Evolutionary conservation across 2,329 filamentous ascomycete species (phyloP).

Genomic region (Corinectria fuckeliana): DNA sequence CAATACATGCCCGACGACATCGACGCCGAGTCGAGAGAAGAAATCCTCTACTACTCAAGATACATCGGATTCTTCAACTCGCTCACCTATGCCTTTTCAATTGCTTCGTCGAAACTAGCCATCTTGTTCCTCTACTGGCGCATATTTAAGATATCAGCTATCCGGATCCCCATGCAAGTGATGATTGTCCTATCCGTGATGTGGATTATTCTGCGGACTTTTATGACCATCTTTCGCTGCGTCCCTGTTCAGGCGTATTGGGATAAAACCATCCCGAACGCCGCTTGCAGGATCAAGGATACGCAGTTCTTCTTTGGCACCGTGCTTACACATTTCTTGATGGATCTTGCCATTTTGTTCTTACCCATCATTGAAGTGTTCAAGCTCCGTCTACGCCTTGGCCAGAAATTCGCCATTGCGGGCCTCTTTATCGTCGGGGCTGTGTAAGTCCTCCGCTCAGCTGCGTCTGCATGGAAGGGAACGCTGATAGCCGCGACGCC

Average conservation of each 20-base stretch:
- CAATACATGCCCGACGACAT: slow-evolving; percentile 20
- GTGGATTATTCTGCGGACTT: slow-evolving; percentile 41
- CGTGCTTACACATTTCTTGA: slow-evolving; percentile 38
- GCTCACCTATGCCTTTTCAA: slow-evolving; percentile 34
- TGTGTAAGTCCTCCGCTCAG: slow-evolving; percentile 27
- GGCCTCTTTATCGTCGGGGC: slow-evolving; percentile 38
- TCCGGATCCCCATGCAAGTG: slow-evolving; percentile 37
- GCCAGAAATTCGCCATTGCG: slow-evolving; percentile 35
- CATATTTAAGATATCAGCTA: slow-evolving; percentile 37
- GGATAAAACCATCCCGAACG: slow-evolving; percentile 38
- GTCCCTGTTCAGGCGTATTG: slow-evolving; percentile 44
- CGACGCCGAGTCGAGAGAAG: slow-evolving; percentile 14
- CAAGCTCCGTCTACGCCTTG: slow-evolving; percentile 31
- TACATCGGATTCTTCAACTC: slow-evolving; percentile 28
- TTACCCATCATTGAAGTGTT: slow-evolving; percentile 39
- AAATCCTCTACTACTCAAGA: slow-evolving; percentile 22
- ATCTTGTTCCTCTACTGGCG: slow-evolving; percentile 43
- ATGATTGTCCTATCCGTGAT: slow-evolving; percentile 30
- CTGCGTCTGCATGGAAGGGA: background rate
- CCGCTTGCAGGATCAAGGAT: slow-evolving; percentile 42
- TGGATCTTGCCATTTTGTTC: slow-evolving; percentile 41
- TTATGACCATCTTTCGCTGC: slow-evolving; percentile 45
- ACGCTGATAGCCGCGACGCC: background rate
- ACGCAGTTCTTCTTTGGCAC: slow-evolving; percentile 43
- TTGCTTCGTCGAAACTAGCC: slow-evolving; percentile 38